Base-by-base conservation (phyloP, 441 rosid genomes). In the Corymbia calophylla region DNA sequence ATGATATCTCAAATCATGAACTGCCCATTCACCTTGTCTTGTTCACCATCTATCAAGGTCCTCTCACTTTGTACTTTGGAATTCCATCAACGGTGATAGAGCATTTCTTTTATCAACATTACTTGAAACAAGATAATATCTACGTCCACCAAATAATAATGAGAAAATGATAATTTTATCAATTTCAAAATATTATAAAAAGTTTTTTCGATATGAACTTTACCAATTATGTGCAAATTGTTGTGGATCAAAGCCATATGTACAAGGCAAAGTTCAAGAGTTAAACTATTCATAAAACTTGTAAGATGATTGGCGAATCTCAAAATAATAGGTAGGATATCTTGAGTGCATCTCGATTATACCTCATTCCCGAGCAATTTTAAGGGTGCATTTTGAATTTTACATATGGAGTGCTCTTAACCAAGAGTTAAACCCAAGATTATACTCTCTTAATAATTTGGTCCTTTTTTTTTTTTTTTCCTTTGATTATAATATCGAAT, bases 211-310 rank as follows among this genome's bases (percentile, higher is more conserved):
- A 70, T 16, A 35, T 5, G 48, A 39, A 19, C 16, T 21, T 10
- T 48, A 70, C 47, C 7, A 35, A 5, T 2, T 10, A 1, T 8
- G 2, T 10, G 48, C 1, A 19, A 1, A 18, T 5, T 6, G 11
- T 7, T 70, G 0, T 39, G 5, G 0, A 1, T 21, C 5, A 32
- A 2, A 32, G 47, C 4, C 39, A 68, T 14, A 21, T 18, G 2
- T 2, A 5, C 0, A 21, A 0, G 29, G 3, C 1, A 35, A 39
- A 73, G 5, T 39, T 2, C 39, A 9, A 0, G 39, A 73, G 2
- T 73, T 39, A 39, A 73, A 4, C 3, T 39, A 11, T 19, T 39
- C 1, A 10, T 6, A 9, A 19, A 29, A 11, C 3, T 39, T 39
- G 1, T 4, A 39, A 12, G 9, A 7, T 39, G 0, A 39, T 39